Evolutionary conservation across 768 basidiomycete species (phyloP).

Genomic region (Mycena capillaripes): DNA sequence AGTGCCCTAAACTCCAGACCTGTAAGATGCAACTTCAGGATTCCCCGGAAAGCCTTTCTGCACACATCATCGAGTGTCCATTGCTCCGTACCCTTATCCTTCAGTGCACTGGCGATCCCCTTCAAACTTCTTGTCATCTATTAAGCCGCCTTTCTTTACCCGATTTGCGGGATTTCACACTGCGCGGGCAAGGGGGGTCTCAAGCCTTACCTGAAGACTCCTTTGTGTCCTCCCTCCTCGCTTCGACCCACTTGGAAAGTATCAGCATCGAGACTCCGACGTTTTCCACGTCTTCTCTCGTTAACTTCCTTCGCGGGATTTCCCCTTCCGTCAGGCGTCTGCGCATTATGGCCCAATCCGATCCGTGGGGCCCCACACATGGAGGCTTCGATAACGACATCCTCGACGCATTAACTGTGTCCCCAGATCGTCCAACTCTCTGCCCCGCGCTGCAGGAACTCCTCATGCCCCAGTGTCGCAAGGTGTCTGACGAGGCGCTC

Average conservation of each 20-base stretch:
- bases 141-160: constrained; percentile 1
- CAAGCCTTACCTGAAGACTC: background rate
- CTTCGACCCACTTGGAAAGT: constrained; percentile 1
- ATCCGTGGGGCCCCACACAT: no score
- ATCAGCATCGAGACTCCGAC: background rate
- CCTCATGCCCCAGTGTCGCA: background rate
- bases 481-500: constrained; percentile 7
- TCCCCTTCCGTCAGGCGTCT: background rate
- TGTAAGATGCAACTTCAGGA: background rate
- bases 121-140: background rate
- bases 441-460: constrained; percentile 9
- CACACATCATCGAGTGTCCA: background rate
- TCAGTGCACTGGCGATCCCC: background rate
- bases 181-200: background rate
- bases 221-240: background rate
- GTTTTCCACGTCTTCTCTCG: background rate
- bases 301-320: background rate
- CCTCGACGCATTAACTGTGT: background rate
- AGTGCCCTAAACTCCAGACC: background rate
- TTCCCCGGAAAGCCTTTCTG: no score
- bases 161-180: background rate
- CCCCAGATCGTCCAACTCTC: no score
- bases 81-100: constrained; percentile 2
- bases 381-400: background rate
- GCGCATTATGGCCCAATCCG: background rate